Evolutionary conservation across 2,329 filamentous ascomycete genomes (phyloP).

Genomic region (Aspergillus sojae): DNA sequence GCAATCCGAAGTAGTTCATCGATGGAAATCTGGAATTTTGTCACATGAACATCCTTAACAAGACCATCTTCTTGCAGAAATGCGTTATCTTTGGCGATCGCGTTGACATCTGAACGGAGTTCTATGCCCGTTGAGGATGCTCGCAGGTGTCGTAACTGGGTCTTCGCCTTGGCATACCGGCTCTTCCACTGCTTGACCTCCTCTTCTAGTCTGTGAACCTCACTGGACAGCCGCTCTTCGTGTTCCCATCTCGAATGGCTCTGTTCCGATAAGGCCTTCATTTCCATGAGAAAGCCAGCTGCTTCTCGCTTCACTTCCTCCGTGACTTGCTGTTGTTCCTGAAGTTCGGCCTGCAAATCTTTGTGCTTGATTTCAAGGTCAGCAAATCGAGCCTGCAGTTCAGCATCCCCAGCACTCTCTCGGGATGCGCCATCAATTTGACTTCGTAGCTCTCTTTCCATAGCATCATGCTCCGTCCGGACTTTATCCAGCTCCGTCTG

Average conservation of each 20-base stretch:
- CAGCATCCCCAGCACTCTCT: slow-evolving; percentile 48
- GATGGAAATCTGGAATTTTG: slow-evolving; percentile 90
- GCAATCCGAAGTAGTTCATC: slow-evolving; percentile 84
- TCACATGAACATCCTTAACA: slow-evolving; percentile 89
- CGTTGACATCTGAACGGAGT: slow-evolving; percentile 41
- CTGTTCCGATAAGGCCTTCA: slow-evolving; percentile 81
- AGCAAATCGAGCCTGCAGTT: slow-evolving; percentile 63
- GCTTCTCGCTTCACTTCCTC: slow-evolving; percentile 86
- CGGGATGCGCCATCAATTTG: slow-evolving; percentile 56
- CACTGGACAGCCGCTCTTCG: slow-evolving; percentile 75
- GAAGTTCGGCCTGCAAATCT: slow-evolving; percentile 64
- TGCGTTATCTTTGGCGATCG: slow-evolving; percentile 68
- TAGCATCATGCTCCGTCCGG: slow-evolving; percentile 66
- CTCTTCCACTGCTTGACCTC: slow-evolving; percentile 90
- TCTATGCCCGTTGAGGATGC: slow-evolving; percentile 75
- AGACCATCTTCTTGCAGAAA: slow-evolving; percentile 73
- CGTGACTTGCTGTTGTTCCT: slow-evolving; percentile 78
- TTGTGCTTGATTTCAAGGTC: slow-evolving; percentile 65
- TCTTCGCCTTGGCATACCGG: slow-evolving; percentile 84
- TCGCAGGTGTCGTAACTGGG: slow-evolving; percentile 79
- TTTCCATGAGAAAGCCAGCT: slow-evolving; percentile 80
- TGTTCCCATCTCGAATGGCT: slow-evolving; percentile 78
- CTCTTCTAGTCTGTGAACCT: slow-evolving; percentile 74
- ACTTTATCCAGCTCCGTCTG: slow-evolving; percentile 77
- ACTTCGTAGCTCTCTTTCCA: slow-evolving; percentile 64